phyloP scores from a whole-genome alignment of 2,329 filamentous ascomycete species.

The Aspergillus sp. region DNA sequence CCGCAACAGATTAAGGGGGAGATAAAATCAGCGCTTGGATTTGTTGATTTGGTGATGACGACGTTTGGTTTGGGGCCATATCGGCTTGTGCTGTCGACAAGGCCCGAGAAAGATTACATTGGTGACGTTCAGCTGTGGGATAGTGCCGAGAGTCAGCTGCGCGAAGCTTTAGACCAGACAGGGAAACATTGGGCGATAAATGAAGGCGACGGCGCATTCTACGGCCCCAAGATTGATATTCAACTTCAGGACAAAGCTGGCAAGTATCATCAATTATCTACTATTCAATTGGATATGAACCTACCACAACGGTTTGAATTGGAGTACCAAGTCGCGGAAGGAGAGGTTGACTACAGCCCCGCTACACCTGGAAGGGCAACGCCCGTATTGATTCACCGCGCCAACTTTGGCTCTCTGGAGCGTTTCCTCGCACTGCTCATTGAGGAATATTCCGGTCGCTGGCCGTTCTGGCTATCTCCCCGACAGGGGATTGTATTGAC shows the following conservation, averaged over 20 bases:
- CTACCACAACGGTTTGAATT: conserved; percentile 78
- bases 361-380: conserved; percentile 57
- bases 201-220: conserved; percentile 82
- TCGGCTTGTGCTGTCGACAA: conserved; percentile 73
- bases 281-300: conserved; percentile 88
- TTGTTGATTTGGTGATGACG: conserved; percentile 70
- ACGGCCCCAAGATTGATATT: conserved; percentile 89
- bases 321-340: conserved; percentile 61
- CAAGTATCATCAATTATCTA: conserved; percentile 86
- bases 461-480: conserved; percentile 88
- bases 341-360: conserved; percentile 41
- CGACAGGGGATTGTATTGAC: conserved; percentile 74
- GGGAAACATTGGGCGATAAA: conserved; percentile 72
- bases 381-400: conserved; percentile 81
- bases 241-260: conserved; percentile 76
- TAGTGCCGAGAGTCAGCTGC: conserved; percentile 66
- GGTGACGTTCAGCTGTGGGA: conserved; percentile 70
- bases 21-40: conserved; percentile 71
- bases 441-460: conserved; percentile 75
- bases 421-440: conserved; percentile 82
- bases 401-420: conserved; percentile 81
- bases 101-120: conserved; percentile 74
- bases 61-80: conserved; percentile 72
- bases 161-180: conserved; percentile 60
- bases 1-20: conserved; percentile 72